Base-by-base conservation (phyloP, 1,139 yeast genomes). In the Taiozyma sp. region DNA sequence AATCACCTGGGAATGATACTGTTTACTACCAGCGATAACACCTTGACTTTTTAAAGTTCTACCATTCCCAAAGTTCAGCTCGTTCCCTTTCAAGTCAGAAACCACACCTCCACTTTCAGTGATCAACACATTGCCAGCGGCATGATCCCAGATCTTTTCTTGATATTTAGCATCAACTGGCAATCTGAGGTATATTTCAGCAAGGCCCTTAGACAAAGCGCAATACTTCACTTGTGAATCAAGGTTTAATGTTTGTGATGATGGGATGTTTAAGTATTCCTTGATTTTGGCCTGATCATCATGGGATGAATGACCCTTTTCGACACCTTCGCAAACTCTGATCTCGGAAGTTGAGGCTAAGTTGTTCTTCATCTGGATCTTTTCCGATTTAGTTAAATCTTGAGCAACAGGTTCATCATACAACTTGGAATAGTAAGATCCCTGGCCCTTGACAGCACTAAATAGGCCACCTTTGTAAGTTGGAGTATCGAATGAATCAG, bases 81-180 rank as follows among this genome's bases (percentile, higher is more conserved):
- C 70, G 38, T 75, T 73, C 12, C 97, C 96, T 51, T 79, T 67
- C 64, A 92, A 81, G 66, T 93, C 99, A 14, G 95, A 83, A 29
- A 93, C 98, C 49, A 74, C 69, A 9, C 99, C 99, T 45, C 98
- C 98, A 60, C 96, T 88, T 69, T 95, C 99, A 39, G 80, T 76
- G 44, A 95, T 83, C 57, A 93, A 78, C 13, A 92, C 75, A 61
- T 87, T 86, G 7, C 99, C 99, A 2, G 97, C 96, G 27, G 98
- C 98, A 67, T 93, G 99, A 69, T 93, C 99, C 99, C 99, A 93
- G 54, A 93, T 91, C 71, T 95, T 93, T 67, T 93, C 99, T 63
- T 89, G 80, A 68, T 92, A 93, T 4, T 79, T 71, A 48, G 81
- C 78, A 57, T 79, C 83, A 46, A 85, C 81, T 13, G 99, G 99